Evolutionary conservation across 306 rosid species (phyloP), one percentile per base, ranked within the genome.

Genomic region (Fragaria ananassa): DNA sequence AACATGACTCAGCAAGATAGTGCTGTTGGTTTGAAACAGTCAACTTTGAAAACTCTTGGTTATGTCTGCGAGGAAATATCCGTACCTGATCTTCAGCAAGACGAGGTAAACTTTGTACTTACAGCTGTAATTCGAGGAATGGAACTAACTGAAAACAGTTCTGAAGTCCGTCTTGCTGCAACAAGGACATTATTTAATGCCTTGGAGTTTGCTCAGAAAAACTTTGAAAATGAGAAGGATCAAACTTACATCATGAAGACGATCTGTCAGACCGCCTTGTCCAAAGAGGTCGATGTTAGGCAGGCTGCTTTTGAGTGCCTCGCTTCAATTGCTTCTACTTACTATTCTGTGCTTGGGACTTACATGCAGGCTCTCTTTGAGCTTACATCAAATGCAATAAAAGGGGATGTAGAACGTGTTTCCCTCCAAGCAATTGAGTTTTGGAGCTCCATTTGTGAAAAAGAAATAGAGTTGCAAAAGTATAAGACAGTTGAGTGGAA

Each of bases 271-370:
- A 49, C 85, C 0, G 79, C 85, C 34, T 60, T 82, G 79, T 82
- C 85, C 8, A 77, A 77, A 61, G 82, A 82, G 72, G 72, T 68
- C 6, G 73, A 82, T 69, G 29, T 77, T 56, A 64, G 85, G 67
- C 82, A 82, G 79, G 80, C 61, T 62, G 85, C 82, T 58, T 82
- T 78, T 78, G 85, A 82, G 76, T 82, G 85, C 71, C 82, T 82
- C 21, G 82, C 76, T 60, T 82, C 85, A 11, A 82, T 82, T 37
- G 82, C 85, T 2, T 74, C 82, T 17, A 82, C 69, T 8, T 82
- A 82, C 76, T 82, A 82, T 62, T 77, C 78, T 23, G 45, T 69
- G 50, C 85, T 82, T 61, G 82, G 69, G 67, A 72, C 73, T 42
- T 82, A 78, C 80, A 82, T 82, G 82, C 79, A 74, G 23, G 65